Evolutionary conservation across 306 rosid genomes (phyloP), one percentile per base, ranked within the genome.

Genomic region (Pterocarpus santalinus): DNA sequence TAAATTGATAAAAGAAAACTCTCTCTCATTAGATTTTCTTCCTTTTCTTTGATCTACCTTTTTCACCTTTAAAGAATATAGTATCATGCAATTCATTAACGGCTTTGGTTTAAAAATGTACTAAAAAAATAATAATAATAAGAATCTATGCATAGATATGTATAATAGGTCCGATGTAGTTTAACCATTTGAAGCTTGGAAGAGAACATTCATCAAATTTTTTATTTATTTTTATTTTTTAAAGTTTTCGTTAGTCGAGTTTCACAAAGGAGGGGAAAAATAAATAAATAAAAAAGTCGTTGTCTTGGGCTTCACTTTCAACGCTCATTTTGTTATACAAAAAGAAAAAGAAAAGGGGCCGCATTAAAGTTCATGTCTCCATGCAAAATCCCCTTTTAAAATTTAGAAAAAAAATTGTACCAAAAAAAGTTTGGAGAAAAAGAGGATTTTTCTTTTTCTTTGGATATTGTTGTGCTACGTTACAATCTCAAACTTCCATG

Each of bases 401-500:
- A 52, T 64, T 28, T n/a, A 55, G 32, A 16, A 16, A 55, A 16
- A n/a, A 55, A 0, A 16, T 55, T 55, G 9, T 5, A 6, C 61
- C 61, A 5, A 55, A 5, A 16, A 6, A 55, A 0, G 2, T 53
- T 15, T 16, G 1, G 28, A 5, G 2, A 4, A 55, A 55, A 55
- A 55, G 9, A 8, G n/a, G 30, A 5, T 1, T 5, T 7, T 79
- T 6, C 5, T 2, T 67, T 51, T 13, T 8, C 28, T 56, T 57
- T 64, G 22, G 57, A 55, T 52, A 68, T 74, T 55, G 81, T 62
- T 71, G 81, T 68, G 66, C 76, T 78, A 78, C 81, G 69, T 73
- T 51, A 78, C 72, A 83, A 70, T 88, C 85, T 80, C 91, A 82
- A 77, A 85, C 83, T 87, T 77, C 91, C 83, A 88, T 81, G 83